Evolutionary conservation across 257 asterid species (phyloP), one percentile per base, ranked within the genome.

Genomic region (Forsythia suspensa): DNA sequence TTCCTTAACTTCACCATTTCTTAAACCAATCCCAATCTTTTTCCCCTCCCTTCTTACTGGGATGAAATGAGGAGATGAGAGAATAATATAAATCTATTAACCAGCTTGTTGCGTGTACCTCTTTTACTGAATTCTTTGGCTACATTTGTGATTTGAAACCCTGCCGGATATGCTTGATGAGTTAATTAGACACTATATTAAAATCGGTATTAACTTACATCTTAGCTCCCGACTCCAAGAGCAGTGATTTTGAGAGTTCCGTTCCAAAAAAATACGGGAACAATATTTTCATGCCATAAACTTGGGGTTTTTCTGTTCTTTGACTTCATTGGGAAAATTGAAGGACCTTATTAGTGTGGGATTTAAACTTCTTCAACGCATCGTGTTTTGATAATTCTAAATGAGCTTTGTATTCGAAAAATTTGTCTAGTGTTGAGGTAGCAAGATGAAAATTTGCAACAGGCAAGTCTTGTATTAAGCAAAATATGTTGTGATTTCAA

Each of bases 41-140:
- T n/a, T n/a, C n/a, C n/a, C n/a, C n/a, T n/a, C n/a, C n/a, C n/a
- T n/a, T n/a, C 89, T 57, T 90, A 89, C 48, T 70, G 82, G 51
- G 91, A 86, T 5, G 84, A 87, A 16, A 78, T 88, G 80, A 85
- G 94, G 78, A 72, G 87, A 85, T 70, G 85, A 84, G 48, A 41
- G 74, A 84, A 0, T 43, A 43, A 61, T 11, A 44, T 36, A 59
- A 4, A 59, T 74, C 4, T 36, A 38, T 9, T 24, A 29, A 29
- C 70, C 13, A 0, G 38, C 38, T 7, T 24, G 38, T 21, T 61
- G 70, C 70, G 18, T 63, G 37, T 61, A 20, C 68, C 37, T 61
- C 12, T 20, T 61, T n/a, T 24, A 5, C 38, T n/a, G n/a, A n/a
- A n/a, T n/a, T 63, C 39, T 63, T 63, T 63, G 16, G 7, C 4